phyloP scores from a whole-genome alignment of 164 flowering plant species.

The Sextonia rubra region DNA sequence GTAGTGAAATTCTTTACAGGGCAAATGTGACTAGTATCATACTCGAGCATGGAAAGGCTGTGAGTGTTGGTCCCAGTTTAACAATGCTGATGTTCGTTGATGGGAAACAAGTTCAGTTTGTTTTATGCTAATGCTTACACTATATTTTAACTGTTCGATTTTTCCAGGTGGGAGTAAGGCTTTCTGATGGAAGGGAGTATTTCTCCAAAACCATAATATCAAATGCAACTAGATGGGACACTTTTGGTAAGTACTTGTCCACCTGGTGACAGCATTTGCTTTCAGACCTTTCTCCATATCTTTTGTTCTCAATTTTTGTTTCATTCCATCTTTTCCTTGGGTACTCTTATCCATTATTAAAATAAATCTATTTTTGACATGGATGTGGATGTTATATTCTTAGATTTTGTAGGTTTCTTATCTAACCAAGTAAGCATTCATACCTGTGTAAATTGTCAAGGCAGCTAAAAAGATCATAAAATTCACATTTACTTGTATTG shows the following conservation, averaged over 20 bases:
- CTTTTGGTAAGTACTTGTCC: conserved; percentile 68
- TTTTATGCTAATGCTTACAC: conserved; percentile 4
- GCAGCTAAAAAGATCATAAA: neutral
- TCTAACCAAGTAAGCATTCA: neutral
- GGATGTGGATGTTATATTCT: neutral
- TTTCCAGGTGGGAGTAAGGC: conserved; percentile 79
- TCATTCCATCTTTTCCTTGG: neutral
- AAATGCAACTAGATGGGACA: conserved; percentile 99
- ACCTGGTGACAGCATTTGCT: neutral
- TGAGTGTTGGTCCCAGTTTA: conserved; percentile 32
- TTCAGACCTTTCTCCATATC: neutral
- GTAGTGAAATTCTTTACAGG: conserved; percentile 79
- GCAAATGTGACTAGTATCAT: conserved; percentile 81
- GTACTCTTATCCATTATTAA: neutral
- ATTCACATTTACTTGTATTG: neutral
- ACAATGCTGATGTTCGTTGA: neutral
- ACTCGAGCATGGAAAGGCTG: conserved; percentile 78
- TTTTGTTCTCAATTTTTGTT: neutral
- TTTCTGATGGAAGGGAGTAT: conserved; percentile 84
- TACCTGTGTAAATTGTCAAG: neutral
- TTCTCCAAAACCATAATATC: conserved; percentile 81
- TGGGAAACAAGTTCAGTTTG: neutral
- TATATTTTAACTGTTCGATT: conserved; percentile 6
- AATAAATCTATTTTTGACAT: neutral
- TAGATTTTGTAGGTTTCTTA: neutral